Conservation (phyloP, 2,329 filamentous ascomycete genomes). For the Arthrobotrys conoides region DNA sequence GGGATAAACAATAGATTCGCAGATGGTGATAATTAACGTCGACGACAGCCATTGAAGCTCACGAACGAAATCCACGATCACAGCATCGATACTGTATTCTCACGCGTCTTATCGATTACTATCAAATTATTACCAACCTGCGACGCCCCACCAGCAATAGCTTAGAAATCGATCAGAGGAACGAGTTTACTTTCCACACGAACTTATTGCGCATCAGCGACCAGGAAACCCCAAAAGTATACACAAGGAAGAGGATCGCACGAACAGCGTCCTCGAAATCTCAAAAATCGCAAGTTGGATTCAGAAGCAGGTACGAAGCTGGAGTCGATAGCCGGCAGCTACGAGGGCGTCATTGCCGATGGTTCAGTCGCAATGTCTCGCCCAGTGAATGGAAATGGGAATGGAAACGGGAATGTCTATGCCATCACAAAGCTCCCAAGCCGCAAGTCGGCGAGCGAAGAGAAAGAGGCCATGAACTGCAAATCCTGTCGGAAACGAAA, state of each 20-base stretch:
- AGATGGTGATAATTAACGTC: slow-evolving; percentile 24
- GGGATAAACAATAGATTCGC: slow-evolving; percentile 27
- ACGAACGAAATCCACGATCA: slow-evolving; percentile 13
- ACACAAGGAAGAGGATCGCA: slow-evolving; percentile 45
- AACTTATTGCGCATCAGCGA: not conserved
- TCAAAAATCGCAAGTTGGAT: slow-evolving; percentile 56
- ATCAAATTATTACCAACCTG: not conserved
- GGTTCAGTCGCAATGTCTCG: slow-evolving; percentile 57
- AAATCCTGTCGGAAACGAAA: slow-evolving; percentile 94
- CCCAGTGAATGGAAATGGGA: slow-evolving; percentile 59
- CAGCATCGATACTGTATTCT: slow-evolving; percentile 2
- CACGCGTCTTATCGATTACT: slow-evolving; percentile 30
- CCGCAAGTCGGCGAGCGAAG: slow-evolving; percentile 79
- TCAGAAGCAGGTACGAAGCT: slow-evolving; percentile 54
- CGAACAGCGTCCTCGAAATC: slow-evolving; percentile 44
- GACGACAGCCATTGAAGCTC: slow-evolving; percentile 35
- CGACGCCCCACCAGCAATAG: not conserved
- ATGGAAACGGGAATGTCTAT: slow-evolving; percentile 58
- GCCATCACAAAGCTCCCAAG: slow-evolving; percentile 61
- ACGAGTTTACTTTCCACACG: slow-evolving; percentile 8
- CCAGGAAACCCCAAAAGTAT: not conserved
- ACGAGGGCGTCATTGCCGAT: slow-evolving; percentile 61
- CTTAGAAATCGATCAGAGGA: slow-evolving; percentile 22
- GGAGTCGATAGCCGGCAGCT: slow-evolving; percentile 59
- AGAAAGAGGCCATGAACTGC: slow-evolving; percentile 93